Percentiles rank a stretch among this genome's conserved stretches.
phyloP scores from a whole-genome alignment of 345 rosid genomes.

The Cardamine occulta region DNA sequence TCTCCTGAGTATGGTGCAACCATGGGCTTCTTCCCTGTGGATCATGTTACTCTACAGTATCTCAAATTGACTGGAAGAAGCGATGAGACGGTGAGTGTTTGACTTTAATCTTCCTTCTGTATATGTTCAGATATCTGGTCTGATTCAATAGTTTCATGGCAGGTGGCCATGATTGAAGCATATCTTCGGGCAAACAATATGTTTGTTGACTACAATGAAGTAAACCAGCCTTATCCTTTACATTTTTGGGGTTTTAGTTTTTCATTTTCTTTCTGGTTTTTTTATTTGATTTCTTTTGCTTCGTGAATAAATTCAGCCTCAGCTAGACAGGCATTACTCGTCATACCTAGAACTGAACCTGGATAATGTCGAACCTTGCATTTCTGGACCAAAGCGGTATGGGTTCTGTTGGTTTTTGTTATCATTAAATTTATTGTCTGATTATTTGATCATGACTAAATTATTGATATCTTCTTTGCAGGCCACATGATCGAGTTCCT shows the following conservation, averaged over 20 bases:
- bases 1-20: conserved; percentile 99
- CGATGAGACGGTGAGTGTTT: conserved; percentile 81
- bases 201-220: conserved; percentile 96
- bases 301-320: conserved; percentile 37
- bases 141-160: conserved; percentile 4
- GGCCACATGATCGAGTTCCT: conserved; percentile 97
- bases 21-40: conserved; percentile 99
- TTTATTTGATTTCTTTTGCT: conserved; percentile 11
- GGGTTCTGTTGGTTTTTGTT: conserved; percentile 27
- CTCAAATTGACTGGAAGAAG: conserved; percentile 97
- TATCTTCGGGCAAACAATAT: conserved; percentile 95
- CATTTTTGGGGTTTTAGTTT: background rate
- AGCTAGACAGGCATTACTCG: conserved; percentile 54
- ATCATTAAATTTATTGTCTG: background rate
- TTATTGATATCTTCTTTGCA: conserved; percentile 44
- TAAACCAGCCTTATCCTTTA: conserved; percentile 36
- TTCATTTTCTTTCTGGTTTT: conserved; percentile 2
- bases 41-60: conserved; percentile 92
- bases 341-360: conserved; percentile 82
- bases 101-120: background rate
- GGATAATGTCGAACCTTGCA: conserved; percentile 85
- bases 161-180: conserved; percentile 78
- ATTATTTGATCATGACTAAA: background rate
- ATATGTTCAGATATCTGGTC: background rate
- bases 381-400: conserved; percentile 97